Conservation (phyloP, 225 moss, liverwort and hornwort genomes). For the Asterella californica region DNA sequence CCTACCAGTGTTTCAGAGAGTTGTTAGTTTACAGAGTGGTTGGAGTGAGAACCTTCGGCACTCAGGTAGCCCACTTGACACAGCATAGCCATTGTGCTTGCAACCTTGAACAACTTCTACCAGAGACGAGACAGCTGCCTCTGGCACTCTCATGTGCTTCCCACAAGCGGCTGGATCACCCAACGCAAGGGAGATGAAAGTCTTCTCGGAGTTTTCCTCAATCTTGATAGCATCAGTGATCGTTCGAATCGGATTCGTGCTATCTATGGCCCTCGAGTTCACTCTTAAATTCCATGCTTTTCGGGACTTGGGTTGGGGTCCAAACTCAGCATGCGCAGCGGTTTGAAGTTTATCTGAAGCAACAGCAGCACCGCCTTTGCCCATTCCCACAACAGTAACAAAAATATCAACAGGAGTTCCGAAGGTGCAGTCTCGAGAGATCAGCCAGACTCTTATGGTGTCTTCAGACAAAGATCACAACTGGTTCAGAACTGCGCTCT, state of each 20-base stretch:
- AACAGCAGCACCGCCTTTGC: not conserved
- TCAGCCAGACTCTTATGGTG: not conserved
- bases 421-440: not conserved
- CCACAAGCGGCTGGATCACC: conserved; percentile 70
- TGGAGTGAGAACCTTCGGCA: conserved; percentile 51
- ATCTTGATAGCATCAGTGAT: conserved; percentile 54
- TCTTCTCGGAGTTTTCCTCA: conserved; percentile 42
- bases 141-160: conserved; percentile 60
- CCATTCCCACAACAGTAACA: conserved; percentile 13
- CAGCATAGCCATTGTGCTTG: conserved; percentile 60
- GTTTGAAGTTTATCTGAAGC: not conserved
- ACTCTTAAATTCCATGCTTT: conserved; percentile 59
- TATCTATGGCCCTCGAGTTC: conserved; percentile 43
- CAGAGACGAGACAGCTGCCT: conserved; percentile 59
- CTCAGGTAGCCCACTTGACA: conserved; percentile 64
- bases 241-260: conserved; percentile 66
- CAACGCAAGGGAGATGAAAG: conserved; percentile 63
- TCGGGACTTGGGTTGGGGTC: not conserved
- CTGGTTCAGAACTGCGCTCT: not conserved
- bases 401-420: not conserved
- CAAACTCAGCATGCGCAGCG: not conserved
- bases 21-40: too few species aligned
- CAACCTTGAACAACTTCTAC: conserved; percentile 54
- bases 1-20: too few species aligned
- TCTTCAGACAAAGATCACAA: not conserved